A percentile compares a stretch with the other conserved stretches of the same genome.
Evolutionary conservation across 495 filamentous ascomycete species (phyloP).

Genomic region (Penicillium waksmanii): DNA sequence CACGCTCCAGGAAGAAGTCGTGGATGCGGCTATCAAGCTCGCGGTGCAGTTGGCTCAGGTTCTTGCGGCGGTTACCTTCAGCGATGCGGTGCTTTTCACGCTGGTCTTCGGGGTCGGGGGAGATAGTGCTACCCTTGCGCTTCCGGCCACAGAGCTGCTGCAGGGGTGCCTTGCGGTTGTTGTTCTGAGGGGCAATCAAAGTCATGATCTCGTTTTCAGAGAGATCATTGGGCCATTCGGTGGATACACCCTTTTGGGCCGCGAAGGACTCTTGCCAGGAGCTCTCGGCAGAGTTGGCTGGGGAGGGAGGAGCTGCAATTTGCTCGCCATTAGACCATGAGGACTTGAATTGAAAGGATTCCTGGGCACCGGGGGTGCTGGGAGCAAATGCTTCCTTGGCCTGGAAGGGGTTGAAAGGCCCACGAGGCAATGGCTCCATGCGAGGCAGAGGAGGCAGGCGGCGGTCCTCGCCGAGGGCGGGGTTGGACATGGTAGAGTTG

Average conservation of each 20-base stretch:
- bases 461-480: conserved; percentile 38
- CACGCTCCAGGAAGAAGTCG: conserved; percentile 49
- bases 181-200: conserved; percentile 44
- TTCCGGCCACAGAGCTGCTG: conserved; percentile 53
- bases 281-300: conserved; percentile 48
- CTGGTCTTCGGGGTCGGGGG: conserved; percentile 45
- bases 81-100: conserved; percentile 53
- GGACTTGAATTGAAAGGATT: conserved; percentile 44
- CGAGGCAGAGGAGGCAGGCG: conserved; percentile 49
- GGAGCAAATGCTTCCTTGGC: conserved; percentile 35
- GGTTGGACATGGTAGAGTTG: conserved; percentile 21
- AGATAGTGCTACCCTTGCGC: conserved; percentile 46
- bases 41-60: conserved; percentile 47
- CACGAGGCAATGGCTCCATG: conserved; percentile 46
- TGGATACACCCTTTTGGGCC: conserved; percentile 30
- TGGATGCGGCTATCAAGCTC: conserved; percentile 47
- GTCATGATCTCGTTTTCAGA: conserved; percentile 41
- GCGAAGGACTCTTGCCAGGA: conserved; percentile 47
- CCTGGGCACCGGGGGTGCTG: conserved; percentile 43
- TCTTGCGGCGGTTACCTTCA: conserved; percentile 51
- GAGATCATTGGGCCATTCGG: conserved; percentile 44
- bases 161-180: conserved; percentile 49
- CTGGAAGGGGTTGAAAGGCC: conserved; percentile 48
- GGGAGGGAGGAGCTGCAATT: conserved; percentile 44
- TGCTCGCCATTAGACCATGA: conserved; percentile 39